Base-by-base conservation (phyloP, 2,329 filamentous ascomycete species). In the Talaromyces sp. region DNA sequence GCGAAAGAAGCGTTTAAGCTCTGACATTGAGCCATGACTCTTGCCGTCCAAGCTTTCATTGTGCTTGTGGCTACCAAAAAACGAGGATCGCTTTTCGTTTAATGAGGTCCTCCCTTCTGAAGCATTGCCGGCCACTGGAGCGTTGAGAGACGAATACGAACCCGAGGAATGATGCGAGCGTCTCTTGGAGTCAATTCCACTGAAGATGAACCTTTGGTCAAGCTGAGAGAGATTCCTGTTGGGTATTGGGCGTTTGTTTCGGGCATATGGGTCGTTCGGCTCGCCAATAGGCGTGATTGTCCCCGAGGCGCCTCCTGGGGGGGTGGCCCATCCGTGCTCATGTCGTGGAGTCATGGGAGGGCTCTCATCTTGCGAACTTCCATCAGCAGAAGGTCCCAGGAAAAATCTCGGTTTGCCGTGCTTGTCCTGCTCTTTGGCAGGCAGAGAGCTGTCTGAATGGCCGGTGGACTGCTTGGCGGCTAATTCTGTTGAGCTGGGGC, bases 1-100 rank as follows among this genome's bases (percentile, higher is more conserved):
- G 88, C 79, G 95, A 81, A 99, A 96, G 74, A 99, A 99, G n/a
- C 95, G 85, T 78, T 96, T 97, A 63, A 99, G 77, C 69, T 98
- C 93, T 3, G 90, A 88, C 89, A 98, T 98, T 5, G 95, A 97
- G 24, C 89, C 87, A 62, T 90, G 86, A 56, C 83, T 81, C 63
- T 82, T 81, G 2, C 77, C 77, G 58, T 78, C 78, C 71, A 65
- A 70, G 71, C 64, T 72, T 74, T 74, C 65, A 49, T 63, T 85
- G 24, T 59, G 52, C 19, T 53, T 41, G 26, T 62, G 52, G 17
- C 80, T 79, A 64, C 59, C 32, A 38, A 86, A 85, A 55, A 86
- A 80, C 60, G 82, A 81, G 24, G 78, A 72, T 50, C 82, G 78
- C 69, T 82, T 86, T 58, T 81, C 79, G 27, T 81, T 76, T 26